Evolutionary conservation across 108 stramenopile genomes (phyloP), one percentile per base, ranked within the genome.

Genomic region (Nannochloropsis gaditana): DNA sequence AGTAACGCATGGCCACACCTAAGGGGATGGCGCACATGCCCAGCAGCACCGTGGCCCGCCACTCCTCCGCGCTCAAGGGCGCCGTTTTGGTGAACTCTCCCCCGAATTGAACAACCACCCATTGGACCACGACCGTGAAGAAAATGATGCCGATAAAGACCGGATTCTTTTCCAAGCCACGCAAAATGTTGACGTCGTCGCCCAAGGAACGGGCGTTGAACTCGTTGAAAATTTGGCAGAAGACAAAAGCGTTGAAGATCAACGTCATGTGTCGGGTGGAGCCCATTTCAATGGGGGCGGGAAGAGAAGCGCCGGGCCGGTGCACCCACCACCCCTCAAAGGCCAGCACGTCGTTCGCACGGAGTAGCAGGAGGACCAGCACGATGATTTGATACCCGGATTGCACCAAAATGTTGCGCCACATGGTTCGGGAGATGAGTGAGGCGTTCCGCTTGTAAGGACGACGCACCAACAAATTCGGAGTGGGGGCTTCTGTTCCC

Each of bases 201-300:
- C 83, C 85, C 87, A 91, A 88, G 73, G 87, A 88, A 41, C 91
- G 85, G 21, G 91, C 91, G 90, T 99, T 97, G 80, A 99, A 86
- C 92, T 99, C 97, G 91, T 98, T 98, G 91, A 96, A 97, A 31
- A 99, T 89, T 90, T 96, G 95, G 1, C 5, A 96, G 93, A 96
- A 97, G 11, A 98, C 97, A 90, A 99, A 99, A 21, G 94, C 81
- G 91, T 99, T 99, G 93, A 99, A 99, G 82, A 99, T 93, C 47
- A 96, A 45, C 10, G 96, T 95, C 83, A 93, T 94, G 88, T 98
- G 96, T 9, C 87, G 85, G 31, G 85, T 87, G 42, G 86, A 87
- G 2, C 59, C 79, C 87, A 82, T 85, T 45, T 79, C 41, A 8
- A 79, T 83, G 59, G 59, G 59, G 19, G 59, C 59, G 4, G 59